Evolutionary conservation across 2,329 filamentous ascomycete species (phyloP), one percentile per base, ranked within the genome.

Genomic region (Chlorencoelia australis): DNA sequence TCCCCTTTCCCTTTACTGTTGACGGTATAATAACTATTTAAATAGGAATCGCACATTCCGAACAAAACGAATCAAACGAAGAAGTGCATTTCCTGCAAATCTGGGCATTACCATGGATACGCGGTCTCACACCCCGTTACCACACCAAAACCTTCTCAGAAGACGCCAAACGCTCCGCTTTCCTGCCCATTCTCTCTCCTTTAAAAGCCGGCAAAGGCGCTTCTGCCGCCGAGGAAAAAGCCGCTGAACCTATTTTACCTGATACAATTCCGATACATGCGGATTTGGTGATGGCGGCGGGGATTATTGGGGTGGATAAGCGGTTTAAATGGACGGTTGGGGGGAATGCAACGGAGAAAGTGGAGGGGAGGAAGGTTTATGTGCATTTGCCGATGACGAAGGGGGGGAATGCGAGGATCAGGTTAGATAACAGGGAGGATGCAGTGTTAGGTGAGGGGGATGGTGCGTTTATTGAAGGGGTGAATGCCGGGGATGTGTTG

Each of bases 1-100:
- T 25, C 13, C 9, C 9, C n/a, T 17, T 19, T 13, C 7, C 15
- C 11, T 7, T 9, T 7, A 21, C 9, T 30, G 27, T 14, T 9
- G 11, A 28, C 17, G 10, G 32, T 29, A 39, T 46, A 33, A 42
- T 53, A 46, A 46, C 41, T 4, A 13, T 18, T 19, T 24, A 15
- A 20, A 10, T 11, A 61, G 74, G 75, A 5, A 79, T 94, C 51
- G 74, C 84, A 2, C 85, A 94, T 59, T 82, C 76, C 6, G 86
- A 94, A 61, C 76, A 80, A 61, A 91, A 89, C 59, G 78, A 91
- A 60, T 77, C 85, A 56, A 57, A 64, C 35, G 62, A 69, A 10
- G 73, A 83, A 29, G 81, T 85, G 9, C 85, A 93, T 56, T 93
- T 93, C 55, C 63, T 94, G 21, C 86, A 94, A 60, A 93, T 94